Conservation (phyloP, 345 rosid species). For the Hevea brasiliensis region DNA sequence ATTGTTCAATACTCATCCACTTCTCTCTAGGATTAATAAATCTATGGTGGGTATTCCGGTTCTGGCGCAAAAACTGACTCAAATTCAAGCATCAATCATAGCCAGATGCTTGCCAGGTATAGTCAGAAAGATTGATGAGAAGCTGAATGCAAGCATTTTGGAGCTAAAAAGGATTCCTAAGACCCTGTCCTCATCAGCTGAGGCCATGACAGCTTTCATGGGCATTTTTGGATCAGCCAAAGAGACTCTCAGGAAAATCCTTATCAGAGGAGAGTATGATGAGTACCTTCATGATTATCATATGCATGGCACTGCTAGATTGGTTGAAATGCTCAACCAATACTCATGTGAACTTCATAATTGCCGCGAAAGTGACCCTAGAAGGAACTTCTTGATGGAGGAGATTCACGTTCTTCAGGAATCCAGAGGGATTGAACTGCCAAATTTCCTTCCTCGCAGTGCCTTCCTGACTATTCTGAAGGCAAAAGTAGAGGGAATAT, state of each 20-base stretch:
- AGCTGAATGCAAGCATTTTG: too few relatives aligned
- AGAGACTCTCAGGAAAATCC: slow-evolving; percentile 38
- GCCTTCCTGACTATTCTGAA: slow-evolving; percentile 27
- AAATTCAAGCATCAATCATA: slow-evolving; percentile 36
- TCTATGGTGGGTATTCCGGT: slow-evolving; percentile 45
- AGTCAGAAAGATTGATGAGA: slow-evolving; percentile 27
- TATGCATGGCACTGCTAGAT: slow-evolving; percentile 35
- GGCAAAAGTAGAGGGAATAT: slow-evolving; percentile 25
- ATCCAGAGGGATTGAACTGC: too few relatives aligned
- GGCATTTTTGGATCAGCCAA: slow-evolving; percentile 38
- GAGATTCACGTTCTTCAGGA: slow-evolving; percentile 38
- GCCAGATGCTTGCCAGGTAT: slow-evolving; percentile 37
- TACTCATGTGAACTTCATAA: slow-evolving; percentile 15
- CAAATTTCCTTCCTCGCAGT: too few relatives aligned
- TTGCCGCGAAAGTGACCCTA: slow-evolving; percentile 2
- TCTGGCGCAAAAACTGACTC: slow-evolving; percentile 35
- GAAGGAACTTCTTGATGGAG: slow-evolving; percentile 17
- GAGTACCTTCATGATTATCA: slow-evolving; percentile 36
- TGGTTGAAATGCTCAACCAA: slow-evolving; percentile 42
- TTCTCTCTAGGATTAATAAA: too few relatives aligned
- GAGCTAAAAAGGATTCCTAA: too few relatives aligned
- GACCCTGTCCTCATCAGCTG: slow-evolving; percentile 27
- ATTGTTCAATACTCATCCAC: too few relatives aligned
- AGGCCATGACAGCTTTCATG: slow-evolving; percentile 45
- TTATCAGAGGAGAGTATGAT: slow-evolving; percentile 45